Base-by-base conservation (phyloP, 2,329 filamentous ascomycete species). In the Huntiella omanensis region DNA sequence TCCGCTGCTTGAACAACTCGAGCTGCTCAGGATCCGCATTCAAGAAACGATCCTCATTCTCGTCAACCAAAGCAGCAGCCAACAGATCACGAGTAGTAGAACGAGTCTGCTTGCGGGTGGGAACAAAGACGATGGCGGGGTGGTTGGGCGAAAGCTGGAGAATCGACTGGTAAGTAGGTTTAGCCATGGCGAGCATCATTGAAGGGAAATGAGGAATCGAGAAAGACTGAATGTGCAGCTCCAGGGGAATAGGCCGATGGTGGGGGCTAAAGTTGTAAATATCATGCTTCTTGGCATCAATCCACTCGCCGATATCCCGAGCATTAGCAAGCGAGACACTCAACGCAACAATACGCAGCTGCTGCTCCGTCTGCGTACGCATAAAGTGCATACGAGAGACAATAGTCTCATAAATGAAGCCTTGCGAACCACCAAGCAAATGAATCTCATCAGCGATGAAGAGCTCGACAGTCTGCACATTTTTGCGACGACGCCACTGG, bases 311-410 rank as follows among this genome's bases (percentile, higher is more conserved):
- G 55, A 98, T 75, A 56, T 98, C 91, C 49, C 86, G 76, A 43
- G 88, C 87, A 58, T 95, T 96, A 4, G 91, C 80, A 16, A 98
- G 70, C 17, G 91, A 92, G 22, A 95, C 91, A 58, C 85, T 87
- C 50, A 98, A 65, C 2, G 86, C 91, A 46, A 98, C 65, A 40
- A 96, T 88, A 44, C 91, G 79, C 65, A 96, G 72, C 7, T 81
- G 76, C 35, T 81, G 77, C 59, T 93, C 83, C 0, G 84, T 80
- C 59, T 95, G 85, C 1, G 84, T 80, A 49, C 85, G 80, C 58
- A 98, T 95, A 52, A 91, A 91, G 59, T 94, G 86, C 82, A 96
- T 95, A 45, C 91, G 80, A 51, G 91, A 95, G n/a, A 98, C 83
- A 45, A 98, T 79, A 45, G 91, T 83, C 66, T 98, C 91, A 61